Conservation (phyloP, 2,329 filamentous ascomycete species). For the Colletotrichum phormii region DNA sequence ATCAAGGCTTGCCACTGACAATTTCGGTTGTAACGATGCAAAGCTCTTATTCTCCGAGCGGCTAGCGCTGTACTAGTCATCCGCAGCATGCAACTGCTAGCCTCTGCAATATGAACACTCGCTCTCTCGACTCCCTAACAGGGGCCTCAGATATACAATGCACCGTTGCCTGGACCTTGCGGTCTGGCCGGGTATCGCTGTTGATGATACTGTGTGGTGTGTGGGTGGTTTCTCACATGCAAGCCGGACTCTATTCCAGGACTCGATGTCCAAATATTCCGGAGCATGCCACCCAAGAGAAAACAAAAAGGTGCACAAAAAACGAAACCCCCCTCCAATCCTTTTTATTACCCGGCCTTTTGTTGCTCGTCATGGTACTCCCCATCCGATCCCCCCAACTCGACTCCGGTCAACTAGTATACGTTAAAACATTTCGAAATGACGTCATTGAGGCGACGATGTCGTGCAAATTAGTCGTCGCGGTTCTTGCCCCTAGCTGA, state of each 20-base stretch:
- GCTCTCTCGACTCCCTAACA: not conserved
- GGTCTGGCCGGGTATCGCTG: slow-evolving; percentile 33
- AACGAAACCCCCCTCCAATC: not conserved
- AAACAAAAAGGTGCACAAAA: slow-evolving; percentile 6
- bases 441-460: not conserved
- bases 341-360: slow-evolving; percentile 34
- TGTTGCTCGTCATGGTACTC: slow-evolving; percentile 1
- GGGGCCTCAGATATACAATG: slow-evolving; percentile 23
- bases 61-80: not conserved
- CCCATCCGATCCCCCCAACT: not conserved
- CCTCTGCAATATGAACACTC: slow-evolving; percentile 14
- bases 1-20: not conserved
- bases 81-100: not conserved
- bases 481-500: slow-evolving; percentile 36
- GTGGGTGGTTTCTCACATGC: slow-evolving; percentile 4
- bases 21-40: not conserved
- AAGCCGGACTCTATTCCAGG: slow-evolving; percentile 34
- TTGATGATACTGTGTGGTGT: slow-evolving; percentile 32
- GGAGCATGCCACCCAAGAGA: not conserved
- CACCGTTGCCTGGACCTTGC: slow-evolving; percentile 21
- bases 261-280: slow-evolving; percentile 22
- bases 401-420: not conserved
- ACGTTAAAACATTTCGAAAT: not conserved
- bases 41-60: not conserved
- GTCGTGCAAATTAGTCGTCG: slow-evolving; percentile 28